Evolutionary conservation across 2,329 filamentous ascomycete species (phyloP), one percentile per base, ranked within the genome.

Genomic region (Emericellopsis atlantica): DNA sequence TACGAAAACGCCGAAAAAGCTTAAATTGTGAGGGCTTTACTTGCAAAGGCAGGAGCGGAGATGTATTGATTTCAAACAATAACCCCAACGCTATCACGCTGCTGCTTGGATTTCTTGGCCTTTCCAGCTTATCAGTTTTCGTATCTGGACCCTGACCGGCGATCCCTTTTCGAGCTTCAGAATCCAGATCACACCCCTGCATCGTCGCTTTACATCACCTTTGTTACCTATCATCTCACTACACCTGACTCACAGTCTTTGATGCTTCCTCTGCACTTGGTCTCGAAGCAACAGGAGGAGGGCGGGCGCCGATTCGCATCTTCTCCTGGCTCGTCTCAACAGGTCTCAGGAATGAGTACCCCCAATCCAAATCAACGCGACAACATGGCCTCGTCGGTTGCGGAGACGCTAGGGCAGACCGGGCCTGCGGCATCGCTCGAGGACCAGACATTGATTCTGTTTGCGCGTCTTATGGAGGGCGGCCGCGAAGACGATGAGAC

Each of bases 401-500:
- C 52, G 40, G 57, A 60, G 45, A 54, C 53, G 22, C 44, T 54
- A 12, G 54, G 55, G 49, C 54, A 55, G 49, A 46, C 45, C 38
- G 50, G 55, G 32, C 49, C 47, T 31, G 51, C 56, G 32, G 54
- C 54, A 32, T 60, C 59, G 51, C 38, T 74, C 62, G 62, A 73
- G 50, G 80, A 85, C 53, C 68, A 81, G 53, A 81, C 83, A 42
- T 75, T 82, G 53, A 75, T 94, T 43, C 79, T 90, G 49, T 77
- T 95, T 49, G 89, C 89, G 21, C 83, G 84, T 53, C 68, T 95
- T 50, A 93, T 95, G 80, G 86, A 93, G 57, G 87, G 86, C 36
- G 88, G 87, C 40, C 78, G 89, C 51, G 86, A 95, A 51, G 85
- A 85, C 54, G 76, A 79, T 43, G 79, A 84, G 49, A 82, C 76